Conservation (phyloP, 805 yeast genomes). For the Wickerhamomyces queroliae region DNA sequence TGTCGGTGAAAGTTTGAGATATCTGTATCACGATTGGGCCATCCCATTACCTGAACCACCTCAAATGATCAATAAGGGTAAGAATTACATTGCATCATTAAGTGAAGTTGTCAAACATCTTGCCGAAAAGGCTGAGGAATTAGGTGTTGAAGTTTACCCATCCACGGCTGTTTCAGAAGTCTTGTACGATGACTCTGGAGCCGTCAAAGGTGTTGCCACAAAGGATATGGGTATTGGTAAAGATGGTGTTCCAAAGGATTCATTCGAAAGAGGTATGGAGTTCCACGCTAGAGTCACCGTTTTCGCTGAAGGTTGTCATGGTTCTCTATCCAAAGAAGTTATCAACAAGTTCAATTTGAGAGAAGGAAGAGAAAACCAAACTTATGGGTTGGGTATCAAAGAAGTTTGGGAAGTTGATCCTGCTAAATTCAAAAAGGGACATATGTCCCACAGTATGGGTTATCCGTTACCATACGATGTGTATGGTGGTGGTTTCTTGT, state of each 20-base stretch:
- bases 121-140: slow-evolving; percentile 83
- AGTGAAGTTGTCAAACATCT: slow-evolving; percentile 76
- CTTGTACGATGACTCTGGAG: slow-evolving; percentile 52
- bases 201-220: slow-evolving; percentile 87
- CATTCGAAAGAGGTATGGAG: slow-evolving; percentile 96
- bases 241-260: slow-evolving; percentile 68
- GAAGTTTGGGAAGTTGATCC: slow-evolving; percentile 96
- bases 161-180: slow-evolving; percentile 83
- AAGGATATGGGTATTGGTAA: slow-evolving; percentile 84
- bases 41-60: slow-evolving; percentile 90
- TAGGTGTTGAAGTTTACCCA: slow-evolving; percentile 92
- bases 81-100: slow-evolving; percentile 80
- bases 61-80: slow-evolving; percentile 74
- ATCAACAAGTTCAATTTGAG: slow-evolving; percentile 67
- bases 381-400: slow-evolving; percentile 93
- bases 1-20: slow-evolving; percentile 67
- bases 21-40: slow-evolving; percentile 52
- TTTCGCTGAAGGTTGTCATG: slow-evolving; percentile 98
- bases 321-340: slow-evolving; percentile 78
- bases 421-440: slow-evolving; percentile 74
- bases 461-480: slow-evolving; percentile 69
- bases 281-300: slow-evolving; percentile 87
- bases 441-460: slow-evolving; percentile 83
- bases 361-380: slow-evolving; percentile 62
- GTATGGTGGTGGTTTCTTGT: slow-evolving; percentile 97